Evolutionary conservation across 768 basidiomycete species (phyloP).

Genomic region (Boletus vinaceobasis): DNA sequence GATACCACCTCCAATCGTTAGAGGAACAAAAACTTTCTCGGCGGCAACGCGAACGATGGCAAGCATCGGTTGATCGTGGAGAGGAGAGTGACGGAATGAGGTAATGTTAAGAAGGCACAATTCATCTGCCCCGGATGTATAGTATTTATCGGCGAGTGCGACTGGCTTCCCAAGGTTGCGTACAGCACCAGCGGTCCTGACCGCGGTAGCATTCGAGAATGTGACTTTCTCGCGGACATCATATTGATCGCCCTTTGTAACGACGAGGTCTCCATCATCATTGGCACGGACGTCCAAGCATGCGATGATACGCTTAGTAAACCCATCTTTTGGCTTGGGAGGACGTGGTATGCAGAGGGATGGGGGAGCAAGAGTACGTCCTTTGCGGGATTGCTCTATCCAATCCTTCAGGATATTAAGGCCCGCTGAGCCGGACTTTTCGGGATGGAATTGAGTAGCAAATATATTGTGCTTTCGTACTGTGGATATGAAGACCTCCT

Average conservation of each 20-base stretch:
- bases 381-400: slow-evolving; percentile 57
- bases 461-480: slow-evolving; percentile 84
- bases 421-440: slow-evolving; percentile 91
- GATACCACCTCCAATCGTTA: slow-evolving; percentile 98
- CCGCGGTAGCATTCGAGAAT: slow-evolving; percentile 25
- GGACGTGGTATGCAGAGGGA: slow-evolving; percentile 30
- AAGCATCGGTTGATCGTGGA: slow-evolving; percentile 97
- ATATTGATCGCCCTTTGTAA: slow-evolving; percentile 99
- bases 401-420: slow-evolving; percentile 76
- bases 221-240: slow-evolving; percentile 83
- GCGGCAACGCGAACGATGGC: slow-evolving; percentile 90
- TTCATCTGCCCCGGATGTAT: slow-evolving; percentile 87
- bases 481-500: slow-evolving; percentile 83
- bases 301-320: slow-evolving; percentile 93
- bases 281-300: slow-evolving; percentile 98
- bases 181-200: slow-evolving; percentile 67
- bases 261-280: slow-evolving; percentile 93
- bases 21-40: slow-evolving; percentile 89
- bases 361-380: slow-evolving; percentile 34
- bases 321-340: slow-evolving; percentile 52
- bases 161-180: slow-evolving; percentile 98
- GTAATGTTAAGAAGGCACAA: slow-evolving; percentile 98
- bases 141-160: slow-evolving; percentile 84
- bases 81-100: slow-evolving; percentile 94
- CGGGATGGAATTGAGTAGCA: slow-evolving; percentile 95